Evolutionary conservation across 441 rosid genomes (phyloP).

Genomic region (Euphorbia schlechtendalii): DNA sequence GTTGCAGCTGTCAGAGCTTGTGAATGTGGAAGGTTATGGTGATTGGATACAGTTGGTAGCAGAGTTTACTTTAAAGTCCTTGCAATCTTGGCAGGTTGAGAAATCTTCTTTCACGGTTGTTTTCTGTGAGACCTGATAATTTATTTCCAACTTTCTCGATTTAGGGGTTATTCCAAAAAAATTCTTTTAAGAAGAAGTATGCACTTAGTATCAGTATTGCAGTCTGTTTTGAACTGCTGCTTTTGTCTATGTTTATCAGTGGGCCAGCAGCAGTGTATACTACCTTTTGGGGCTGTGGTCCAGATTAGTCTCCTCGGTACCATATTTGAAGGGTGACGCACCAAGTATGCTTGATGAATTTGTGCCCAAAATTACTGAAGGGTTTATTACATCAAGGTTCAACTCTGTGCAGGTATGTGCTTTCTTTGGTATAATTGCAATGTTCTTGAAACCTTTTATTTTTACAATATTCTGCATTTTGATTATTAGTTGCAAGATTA

Average conservation of each 20-base stretch:
- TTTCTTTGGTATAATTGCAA: neutral
- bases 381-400: constrained; percentile 92
- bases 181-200: too few species aligned
- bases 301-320: constrained; percentile 87
- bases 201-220: constrained; percentile 5
- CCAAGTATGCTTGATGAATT: constrained; percentile 96
- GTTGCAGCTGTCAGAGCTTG: constrained; percentile 95
- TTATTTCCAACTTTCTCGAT: too few species aligned
- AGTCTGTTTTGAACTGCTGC: constrained; percentile 5
- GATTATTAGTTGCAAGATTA: too few species aligned
- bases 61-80: constrained; percentile 91
- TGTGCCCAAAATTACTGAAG: constrained; percentile 96
- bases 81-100: too few species aligned
- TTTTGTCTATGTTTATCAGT: constrained; percentile 40
- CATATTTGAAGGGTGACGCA: constrained; percentile 95
- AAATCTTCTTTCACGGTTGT: too few species aligned
- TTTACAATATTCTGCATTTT: too few species aligned
- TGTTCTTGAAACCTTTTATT: too few species aligned
- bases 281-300: constrained; percentile 98
- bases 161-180: too few species aligned
- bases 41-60: constrained; percentile 99
- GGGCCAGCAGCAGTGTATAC: constrained; percentile 99
- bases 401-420: constrained; percentile 83
- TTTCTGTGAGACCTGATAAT: too few species aligned
- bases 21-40: constrained; percentile 92